A percentile compares a stretch with the other conserved stretches of the same genome.
phyloP scores from a whole-genome alignment of 2,329 filamentous ascomycete genomes.

The Geoglossum cookeanum region DNA sequence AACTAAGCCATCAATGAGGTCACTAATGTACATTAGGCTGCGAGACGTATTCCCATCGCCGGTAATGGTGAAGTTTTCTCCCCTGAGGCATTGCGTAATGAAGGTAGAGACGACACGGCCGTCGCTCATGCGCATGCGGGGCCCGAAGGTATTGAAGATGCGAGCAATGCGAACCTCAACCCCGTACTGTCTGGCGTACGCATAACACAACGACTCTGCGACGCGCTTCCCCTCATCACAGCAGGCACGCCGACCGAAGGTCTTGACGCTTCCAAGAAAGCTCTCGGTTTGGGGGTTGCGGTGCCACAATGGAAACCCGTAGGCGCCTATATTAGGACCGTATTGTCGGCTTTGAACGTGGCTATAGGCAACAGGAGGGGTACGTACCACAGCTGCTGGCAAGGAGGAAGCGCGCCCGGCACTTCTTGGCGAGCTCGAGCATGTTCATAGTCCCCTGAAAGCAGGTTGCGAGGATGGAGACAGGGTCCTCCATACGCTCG shows the following conservation, averaged over 20 bases:
- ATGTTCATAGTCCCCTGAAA: conserved; percentile 18
- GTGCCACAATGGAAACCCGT: neutral
- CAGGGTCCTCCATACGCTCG: conserved; percentile 17
- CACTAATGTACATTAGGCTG: neutral
- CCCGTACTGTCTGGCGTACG: neutral
- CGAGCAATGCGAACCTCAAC: conserved; percentile 2
- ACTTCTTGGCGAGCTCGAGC: conserved; percentile 14
- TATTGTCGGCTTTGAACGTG: neutral
- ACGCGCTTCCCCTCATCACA: conserved; percentile 1
- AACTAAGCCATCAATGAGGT: neutral
- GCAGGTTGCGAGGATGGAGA: conserved; percentile 16
- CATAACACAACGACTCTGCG: conserved; percentile 2
- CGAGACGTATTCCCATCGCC: neutral
- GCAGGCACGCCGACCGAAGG: neutral
- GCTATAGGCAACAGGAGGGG: neutral
- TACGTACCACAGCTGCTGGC: conserved; percentile 16
- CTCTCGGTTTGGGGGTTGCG: neutral
- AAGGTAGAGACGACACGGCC: conserved; percentile 1
- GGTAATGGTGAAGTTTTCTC: neutral
- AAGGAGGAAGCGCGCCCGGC: conserved; percentile 15
- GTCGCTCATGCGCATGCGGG: neutral
- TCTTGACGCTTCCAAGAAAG: neutral
- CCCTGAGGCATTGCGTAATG: neutral
- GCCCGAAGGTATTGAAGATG: conserved; percentile 3
- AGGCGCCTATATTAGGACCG: neutral